These are phyloP conservation scores for Polychytrium aggregatum DNA, from an alignment of 192 early-diverging fungal species.

Conservation along the genomic window DNA sequence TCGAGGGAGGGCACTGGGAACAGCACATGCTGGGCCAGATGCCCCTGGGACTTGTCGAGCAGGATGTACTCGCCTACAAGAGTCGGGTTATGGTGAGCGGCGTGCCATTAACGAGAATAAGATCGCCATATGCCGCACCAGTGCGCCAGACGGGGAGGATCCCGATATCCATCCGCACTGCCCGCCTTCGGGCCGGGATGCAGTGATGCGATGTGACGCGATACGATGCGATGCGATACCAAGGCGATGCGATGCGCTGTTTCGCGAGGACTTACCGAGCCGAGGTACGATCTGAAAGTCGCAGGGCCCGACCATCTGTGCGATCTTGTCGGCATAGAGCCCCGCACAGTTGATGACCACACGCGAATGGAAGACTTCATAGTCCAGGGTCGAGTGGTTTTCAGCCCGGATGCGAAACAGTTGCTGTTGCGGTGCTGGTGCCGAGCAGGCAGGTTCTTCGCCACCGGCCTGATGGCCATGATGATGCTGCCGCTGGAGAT, in stretches of 20 bases:
- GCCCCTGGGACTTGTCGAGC: slow-evolving; percentile 24
- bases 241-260: too few species aligned
- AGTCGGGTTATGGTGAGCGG: too few species aligned
- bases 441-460: too few species aligned
- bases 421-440: slow-evolving; percentile 3
- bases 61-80: slow-evolving; percentile 28
- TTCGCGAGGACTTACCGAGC: slow-evolving; percentile 16
- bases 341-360: slow-evolving; percentile 30
- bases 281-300: slow-evolving; percentile 30
- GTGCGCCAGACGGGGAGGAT: too few species aligned
- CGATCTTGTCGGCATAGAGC: slow-evolving; percentile 25
- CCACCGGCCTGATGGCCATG: too few species aligned
- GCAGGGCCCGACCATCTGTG: slow-evolving; percentile 34
- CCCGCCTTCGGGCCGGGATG: too few species aligned
- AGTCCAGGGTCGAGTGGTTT: slow-evolving; percentile 1
- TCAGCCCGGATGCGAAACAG: background rate
- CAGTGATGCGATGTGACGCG: too few species aligned
- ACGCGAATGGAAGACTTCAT: slow-evolving; percentile 9
- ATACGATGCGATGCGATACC: too few species aligned
- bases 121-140: too few species aligned
- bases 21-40: slow-evolving; percentile 20
- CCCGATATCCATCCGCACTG: too few species aligned
- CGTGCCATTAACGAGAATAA: too few species aligned
- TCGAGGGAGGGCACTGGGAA: slow-evolving; percentile 28
- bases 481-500: background rate